Percentiles rank a stretch among this genome's conserved stretches.
These are phyloP conservation scores for Ganoderma lucidum DNA, from an alignment of 1,284 basidiomycete genomes.

Conservation along the genomic window DNA sequence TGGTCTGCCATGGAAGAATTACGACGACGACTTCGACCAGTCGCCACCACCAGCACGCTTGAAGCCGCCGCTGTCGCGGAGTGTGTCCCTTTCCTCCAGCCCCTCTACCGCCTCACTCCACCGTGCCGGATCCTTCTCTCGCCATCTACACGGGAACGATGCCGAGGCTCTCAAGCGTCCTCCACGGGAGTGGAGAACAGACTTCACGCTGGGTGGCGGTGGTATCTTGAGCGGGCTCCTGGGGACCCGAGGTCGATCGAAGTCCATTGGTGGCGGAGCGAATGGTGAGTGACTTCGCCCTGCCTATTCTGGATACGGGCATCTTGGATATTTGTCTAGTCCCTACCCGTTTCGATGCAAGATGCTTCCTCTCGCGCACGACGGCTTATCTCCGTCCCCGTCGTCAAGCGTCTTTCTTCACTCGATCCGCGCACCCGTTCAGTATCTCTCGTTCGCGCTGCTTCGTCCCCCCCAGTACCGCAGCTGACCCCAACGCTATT, in stretches of 20 bases:
- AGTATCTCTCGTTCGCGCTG: not conserved
- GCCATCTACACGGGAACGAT: constrained; percentile 31
- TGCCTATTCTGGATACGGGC: not conserved
- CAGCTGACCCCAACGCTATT: constrained; percentile 1
- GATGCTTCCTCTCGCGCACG: not conserved
- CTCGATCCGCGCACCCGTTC: constrained; percentile 6
- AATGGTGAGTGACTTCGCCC: not conserved
- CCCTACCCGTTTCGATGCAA: not conserved
- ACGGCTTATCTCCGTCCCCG: not conserved
- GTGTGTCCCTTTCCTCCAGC: constrained; percentile 30
- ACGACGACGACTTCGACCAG: constrained; percentile 17
- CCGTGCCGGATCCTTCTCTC: constrained; percentile 24
- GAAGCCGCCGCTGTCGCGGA: constrained; percentile 29
- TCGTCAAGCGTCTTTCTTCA: not conserved
- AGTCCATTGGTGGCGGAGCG: constrained; percentile 33
- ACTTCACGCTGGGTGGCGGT: constrained; percentile 43
- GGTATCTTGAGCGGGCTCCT: constrained; percentile 36
- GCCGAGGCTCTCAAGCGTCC: constrained; percentile 38
- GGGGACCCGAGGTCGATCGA: constrained; percentile 30
- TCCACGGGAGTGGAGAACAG: constrained; percentile 46
- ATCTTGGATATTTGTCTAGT: constrained; percentile 1
- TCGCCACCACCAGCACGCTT: constrained; percentile 12
- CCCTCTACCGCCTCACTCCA: constrained; percentile 23
- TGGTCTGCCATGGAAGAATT: constrained; percentile 18
- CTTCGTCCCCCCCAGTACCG: not conserved